Conservation (phyloP, 495 filamentous ascomycete species). For the Penicillium herquei region DNA sequence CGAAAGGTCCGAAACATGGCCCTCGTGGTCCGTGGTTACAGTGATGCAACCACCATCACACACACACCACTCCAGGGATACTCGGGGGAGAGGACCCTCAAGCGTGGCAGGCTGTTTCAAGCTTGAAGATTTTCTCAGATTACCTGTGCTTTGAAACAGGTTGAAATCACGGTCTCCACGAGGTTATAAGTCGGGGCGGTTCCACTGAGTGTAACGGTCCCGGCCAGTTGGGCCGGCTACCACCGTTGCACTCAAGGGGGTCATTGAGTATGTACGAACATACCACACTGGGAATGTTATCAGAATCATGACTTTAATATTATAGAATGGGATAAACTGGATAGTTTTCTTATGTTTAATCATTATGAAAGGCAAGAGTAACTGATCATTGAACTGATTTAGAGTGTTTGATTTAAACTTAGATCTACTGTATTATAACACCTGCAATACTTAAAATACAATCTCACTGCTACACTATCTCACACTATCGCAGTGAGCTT, state of each 20-base stretch:
- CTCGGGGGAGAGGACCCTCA: neutral
- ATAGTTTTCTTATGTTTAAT: too few relatives aligned
- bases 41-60: conserved; percentile 9
- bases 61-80: neutral
- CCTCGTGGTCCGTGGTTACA: conserved; percentile 8
- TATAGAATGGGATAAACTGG: too few relatives aligned
- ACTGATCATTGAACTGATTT: neutral
- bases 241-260: conserved; percentile 45
- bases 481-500: neutral
- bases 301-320: too few relatives aligned
- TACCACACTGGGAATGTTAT: conserved; percentile 24
- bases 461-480: neutral
- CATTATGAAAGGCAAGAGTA: too few relatives aligned
- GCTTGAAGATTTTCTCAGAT: neutral
- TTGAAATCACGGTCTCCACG: conserved; percentile 5
- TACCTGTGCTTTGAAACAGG: conserved; percentile 1
- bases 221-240: conserved; percentile 34
- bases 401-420: neutral
- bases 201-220: conserved; percentile 38
- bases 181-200: conserved; percentile 17
- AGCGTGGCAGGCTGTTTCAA: conserved; percentile 2
- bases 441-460: neutral
- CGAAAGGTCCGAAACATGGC: conserved; percentile 9
- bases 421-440: neutral
- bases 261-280: conserved; percentile 29